Conservation (phyloP, 2,329 filamentous ascomycete genomes). For the Pseudovirgaria hyperparasitica region DNA sequence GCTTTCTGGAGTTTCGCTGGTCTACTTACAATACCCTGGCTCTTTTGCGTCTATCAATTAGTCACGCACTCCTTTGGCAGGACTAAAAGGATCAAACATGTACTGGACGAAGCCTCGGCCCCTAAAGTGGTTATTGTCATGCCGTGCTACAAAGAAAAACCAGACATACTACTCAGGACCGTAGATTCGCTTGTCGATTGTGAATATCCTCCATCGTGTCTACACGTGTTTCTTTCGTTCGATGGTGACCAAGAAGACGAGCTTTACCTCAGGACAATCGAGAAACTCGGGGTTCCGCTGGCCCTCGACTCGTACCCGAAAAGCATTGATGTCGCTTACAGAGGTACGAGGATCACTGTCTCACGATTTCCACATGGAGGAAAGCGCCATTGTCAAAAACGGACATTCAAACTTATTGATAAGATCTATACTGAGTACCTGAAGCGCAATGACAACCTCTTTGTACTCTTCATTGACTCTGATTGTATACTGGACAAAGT, state of each 20-base stretch:
- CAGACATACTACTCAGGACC: slow-evolving; percentile 70
- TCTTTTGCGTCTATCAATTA: slow-evolving; percentile 84
- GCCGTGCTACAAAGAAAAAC: slow-evolving; percentile 91
- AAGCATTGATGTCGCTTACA: slow-evolving; percentile 83
- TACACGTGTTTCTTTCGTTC: slow-evolving; percentile 92
- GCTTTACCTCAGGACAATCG: slow-evolving; percentile 74
- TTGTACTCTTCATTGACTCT: slow-evolving; percentile 93
- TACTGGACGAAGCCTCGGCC: slow-evolving; percentile 71
- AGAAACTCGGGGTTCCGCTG: slow-evolving; percentile 69
- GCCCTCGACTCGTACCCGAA: slow-evolving; percentile 68
- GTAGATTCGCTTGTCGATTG: slow-evolving; percentile 86
- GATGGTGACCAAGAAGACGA: slow-evolving; percentile 85
- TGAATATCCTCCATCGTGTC: slow-evolving; percentile 83
- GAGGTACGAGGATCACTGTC: slow-evolving; percentile 71
- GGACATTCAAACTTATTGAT: slow-evolving; percentile 86
- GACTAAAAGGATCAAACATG: slow-evolving; percentile 67
- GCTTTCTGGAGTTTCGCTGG: slow-evolving; percentile 87
- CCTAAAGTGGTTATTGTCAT: slow-evolving; percentile 94
- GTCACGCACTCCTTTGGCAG: slow-evolving; percentile 78
- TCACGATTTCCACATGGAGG: slow-evolving; percentile 89
- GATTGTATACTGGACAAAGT: slow-evolving; percentile 87
- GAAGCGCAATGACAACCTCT: slow-evolving; percentile 78
- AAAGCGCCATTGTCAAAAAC: slow-evolving; percentile 87
- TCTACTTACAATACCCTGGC: slow-evolving; percentile 77
- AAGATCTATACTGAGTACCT: slow-evolving; percentile 82